Evolutionary conservation across 1,284 basidiomycete species (phyloP), one percentile per base, ranked within the genome.

Genomic region (Moesziomyces parantarcticus): DNA sequence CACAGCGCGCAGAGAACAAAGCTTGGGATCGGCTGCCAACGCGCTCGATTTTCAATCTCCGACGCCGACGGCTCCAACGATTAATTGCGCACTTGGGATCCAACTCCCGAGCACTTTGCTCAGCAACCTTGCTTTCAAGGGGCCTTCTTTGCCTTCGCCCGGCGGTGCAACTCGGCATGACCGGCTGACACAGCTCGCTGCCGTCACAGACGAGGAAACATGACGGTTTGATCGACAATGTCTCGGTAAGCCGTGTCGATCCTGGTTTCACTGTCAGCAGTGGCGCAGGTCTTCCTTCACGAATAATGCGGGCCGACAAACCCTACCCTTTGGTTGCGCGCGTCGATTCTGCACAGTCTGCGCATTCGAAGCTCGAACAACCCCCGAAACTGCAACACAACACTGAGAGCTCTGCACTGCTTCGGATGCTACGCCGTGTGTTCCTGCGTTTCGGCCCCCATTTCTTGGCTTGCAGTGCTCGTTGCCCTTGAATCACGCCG

Each of bases 11-110:
- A 18, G 36, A 16, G 36, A 39, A 39, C 36, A 39, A 39, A 39
- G 36, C 36, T 39, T 25, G 13, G 25, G 9, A 13, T 46, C 43
- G 26, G 26, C 22, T 23, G 45, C 45, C 45, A 46, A 46, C 20
- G 26, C 22, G 26, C 18, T n/a, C 22, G 23, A 5, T 18, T 47
- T 56, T 51, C 49, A 16, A 55, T 9, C 49, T 62, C 60, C 60
- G 53, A 62, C 43, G 53, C 49, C 50, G 54, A 57, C 54, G 41
- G 53, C 41, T 43, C 50, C 49, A 23, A 11, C 9, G 16, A 54
- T n/a, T 29, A 42, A 22, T 10, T 32, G 18, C 41, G 36, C 43
- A 32, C 29, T 32, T 32, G 10, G 10, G 29, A 32, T 32, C 29
- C 11, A 32, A 13, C 29, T 32, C n/a, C n/a, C n/a, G 11, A 32